Base-by-base conservation (phyloP, 1,139 yeast species). In the Kazachstania sp. region DNA sequence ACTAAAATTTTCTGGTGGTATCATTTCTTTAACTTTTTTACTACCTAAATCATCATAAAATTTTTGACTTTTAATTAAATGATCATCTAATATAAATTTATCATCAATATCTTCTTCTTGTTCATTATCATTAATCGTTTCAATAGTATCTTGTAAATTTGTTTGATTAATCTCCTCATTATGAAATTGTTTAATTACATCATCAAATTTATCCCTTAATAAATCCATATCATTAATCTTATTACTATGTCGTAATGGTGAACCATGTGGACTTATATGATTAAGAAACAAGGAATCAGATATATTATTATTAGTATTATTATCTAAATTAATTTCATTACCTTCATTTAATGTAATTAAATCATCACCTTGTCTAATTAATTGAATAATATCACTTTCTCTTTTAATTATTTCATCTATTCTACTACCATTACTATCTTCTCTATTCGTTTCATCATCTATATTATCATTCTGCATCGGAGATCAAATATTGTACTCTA, bases 1-100 rank as follows among this genome's bases (percentile, higher is more conserved):
- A 13, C 95, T 79, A 66, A 92, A 92, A 68, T 92, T 92, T 63
- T 90, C 96, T 1, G 98, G 98, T n/a, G 94, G 94, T 16, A 58
- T 50, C 23, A 63, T 60, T 45, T 63, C 67, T 40, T 45, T 39
- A 4, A 29, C 37, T 6, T 32, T 38, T 16, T 42, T 39, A 26
- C 36, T 37, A 37, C 43, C 13, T 29, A 44, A 31, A 15, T 35
- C 43, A 41, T 35, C 36, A 43, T 43, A 15, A 41, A 43, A 45
- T 8, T 37, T 15, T 7, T 31, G 36, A 13, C 53, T 49, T 43
- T 52, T 56, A 11, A 50, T 50, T 38, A 49, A 41, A 43, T 58
- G 59, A 42, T 61, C 66, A 11, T 55, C 56, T 16, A 52, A 52
- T 41, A 57, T 59, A 46, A 53, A 59, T 36, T 51, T 48, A 47